Percentiles rank a stretch among this genome's conserved stretches.
Conservation (phyloP, 345 rosid species). For the Brassica cretica region DNA sequence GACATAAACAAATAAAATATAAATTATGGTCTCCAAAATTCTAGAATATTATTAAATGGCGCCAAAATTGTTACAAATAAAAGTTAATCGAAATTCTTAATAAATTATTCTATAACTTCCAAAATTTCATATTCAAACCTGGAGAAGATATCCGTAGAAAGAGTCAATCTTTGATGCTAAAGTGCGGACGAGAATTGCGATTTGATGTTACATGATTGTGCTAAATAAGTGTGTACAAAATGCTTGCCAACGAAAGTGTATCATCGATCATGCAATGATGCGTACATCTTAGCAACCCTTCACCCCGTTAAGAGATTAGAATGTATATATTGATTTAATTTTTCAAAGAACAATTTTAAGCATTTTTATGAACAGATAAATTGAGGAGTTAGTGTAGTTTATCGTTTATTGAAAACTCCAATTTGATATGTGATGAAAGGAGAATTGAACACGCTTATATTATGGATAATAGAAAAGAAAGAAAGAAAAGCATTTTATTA, state of each 20-base stretch:
- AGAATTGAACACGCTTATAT: background rate
- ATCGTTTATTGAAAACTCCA: background rate
- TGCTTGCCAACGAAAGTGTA: background rate
- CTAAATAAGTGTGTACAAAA: background rate
- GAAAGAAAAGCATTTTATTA: conserved; percentile 11
- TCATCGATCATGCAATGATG: background rate
- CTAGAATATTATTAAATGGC: no score
- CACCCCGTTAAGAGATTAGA: background rate
- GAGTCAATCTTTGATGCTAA: background rate
- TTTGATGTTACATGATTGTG: background rate
- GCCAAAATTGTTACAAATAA: background rate
- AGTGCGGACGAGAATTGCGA: background rate
- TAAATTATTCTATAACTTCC: background rate
- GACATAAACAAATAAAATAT: no score
- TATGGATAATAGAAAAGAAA: conserved; percentile 18
- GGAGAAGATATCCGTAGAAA: background rate
- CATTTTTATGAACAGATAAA: background rate
- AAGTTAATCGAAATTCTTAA: background rate
- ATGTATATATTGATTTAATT: background rate
- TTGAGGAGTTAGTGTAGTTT: background rate
- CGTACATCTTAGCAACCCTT: background rate
- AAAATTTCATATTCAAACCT: background rate
- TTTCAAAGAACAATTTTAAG: background rate
- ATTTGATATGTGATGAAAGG: background rate
- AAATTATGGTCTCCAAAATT: background rate